Base-by-base conservation (phyloP, 176 grass and related monocot genomes). In the Themeda triandra region DNA sequence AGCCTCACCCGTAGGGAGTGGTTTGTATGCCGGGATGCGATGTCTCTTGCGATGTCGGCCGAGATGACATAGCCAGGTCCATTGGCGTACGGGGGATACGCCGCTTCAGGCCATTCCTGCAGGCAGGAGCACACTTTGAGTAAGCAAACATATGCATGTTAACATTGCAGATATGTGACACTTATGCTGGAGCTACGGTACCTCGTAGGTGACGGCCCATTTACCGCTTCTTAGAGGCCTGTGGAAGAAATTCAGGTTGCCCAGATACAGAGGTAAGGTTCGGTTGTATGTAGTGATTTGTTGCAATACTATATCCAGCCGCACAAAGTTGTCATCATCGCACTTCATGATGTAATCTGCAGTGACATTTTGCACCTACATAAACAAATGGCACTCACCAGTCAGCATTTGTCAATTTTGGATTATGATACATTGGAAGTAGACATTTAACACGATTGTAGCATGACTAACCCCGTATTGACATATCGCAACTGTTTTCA, bases 401-500 rank as follows among this genome's bases (percentile, higher is more conserved):
- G 29, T 51, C 3, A 79, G 44, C 18, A 77, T 59, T 77, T 69
- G 31, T 10, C n/a, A n/a, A n/a, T 78, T 35, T 24, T 32, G 2
- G 6, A 4, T n/a, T n/a, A n/a, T n/a, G 28, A 37, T n/a, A 39
- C 46, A 80, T 29, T 69, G 68, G 36, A 45, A n/a, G 35, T 54
- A 31, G 31, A 4, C 42, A 58, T 46, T 63, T 59, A 29, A 74
- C 0, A 19, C 24, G 59, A 79, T 23, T 45, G 31, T 46, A 71
- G 65, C 10, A 73, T 58, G 69, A 83, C 86, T 89, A 77, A 94
- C 96, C 83, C 96, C 93, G 42, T 85, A 96, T 84, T 99, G 83
- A 89, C 93, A 92, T 87, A 99, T 96, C 8, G 96, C 93, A 41
- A 94, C 89, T 69, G 96, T 95, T 92, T 99, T 99, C 56, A 99